These are phyloP conservation scores for Hyphopichia khmerensis DNA, from an alignment of 1,139 yeast genomes.

Conservation along the genomic window DNA sequence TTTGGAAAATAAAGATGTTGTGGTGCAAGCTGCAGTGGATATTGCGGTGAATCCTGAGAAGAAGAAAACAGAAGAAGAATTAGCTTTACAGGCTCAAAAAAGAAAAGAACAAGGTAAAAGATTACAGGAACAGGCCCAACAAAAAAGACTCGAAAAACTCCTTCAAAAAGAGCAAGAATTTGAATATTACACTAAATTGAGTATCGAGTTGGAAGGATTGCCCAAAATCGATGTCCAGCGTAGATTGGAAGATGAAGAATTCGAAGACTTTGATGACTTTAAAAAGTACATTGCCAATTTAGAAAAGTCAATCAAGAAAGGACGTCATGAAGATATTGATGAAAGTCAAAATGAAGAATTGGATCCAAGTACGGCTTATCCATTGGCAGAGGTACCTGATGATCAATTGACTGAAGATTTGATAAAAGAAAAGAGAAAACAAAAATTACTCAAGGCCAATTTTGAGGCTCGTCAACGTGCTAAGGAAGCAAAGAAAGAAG, in stretches of 20 bases:
- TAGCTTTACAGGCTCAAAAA: constrained; percentile 73
- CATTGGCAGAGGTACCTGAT: constrained; percentile 80
- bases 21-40: constrained; percentile 75
- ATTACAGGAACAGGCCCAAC: constrained; percentile 90
- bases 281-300: constrained; percentile 64
- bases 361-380: constrained; percentile 62
- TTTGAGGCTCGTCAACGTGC: constrained; percentile 86
- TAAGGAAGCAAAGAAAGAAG: constrained; percentile 65
- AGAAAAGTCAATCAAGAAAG: constrained; percentile 67
- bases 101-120: constrained; percentile 85
- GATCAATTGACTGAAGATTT: constrained; percentile 78
- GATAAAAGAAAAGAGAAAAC: constrained; percentile 83
- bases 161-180: constrained; percentile 79
- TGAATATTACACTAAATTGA: constrained; percentile 64
- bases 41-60: constrained; percentile 51
- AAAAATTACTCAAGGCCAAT: constrained; percentile 78
- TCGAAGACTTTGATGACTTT: constrained; percentile 71
- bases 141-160: constrained; percentile 75
- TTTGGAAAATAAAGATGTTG: constrained; percentile 66
- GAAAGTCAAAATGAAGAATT: constrained; percentile 44
- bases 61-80: constrained; percentile 81
- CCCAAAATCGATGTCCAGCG: constrained; percentile 42
- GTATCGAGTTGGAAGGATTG: constrained; percentile 49
- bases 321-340: constrained; percentile 65
- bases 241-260: constrained; percentile 69